Evolutionary conservation across 805 yeast species (phyloP), one percentile per base, ranked within the genome.

Genomic region (Kuraishia floccosa): DNA sequence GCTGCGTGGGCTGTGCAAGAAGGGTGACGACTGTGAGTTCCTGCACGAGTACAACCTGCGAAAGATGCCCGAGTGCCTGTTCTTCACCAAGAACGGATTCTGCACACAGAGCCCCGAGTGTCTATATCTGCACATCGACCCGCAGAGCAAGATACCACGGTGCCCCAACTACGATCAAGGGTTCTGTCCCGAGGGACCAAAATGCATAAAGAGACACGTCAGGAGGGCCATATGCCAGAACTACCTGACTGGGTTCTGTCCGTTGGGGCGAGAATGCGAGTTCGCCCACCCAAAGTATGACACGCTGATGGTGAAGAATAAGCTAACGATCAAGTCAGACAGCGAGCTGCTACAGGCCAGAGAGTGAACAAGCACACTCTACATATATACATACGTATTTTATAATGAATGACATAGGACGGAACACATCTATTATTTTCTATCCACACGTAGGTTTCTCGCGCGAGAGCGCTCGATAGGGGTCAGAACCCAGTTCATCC

Each of bases 81-180:
- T 84, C 53, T 89, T 72, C 53, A 67, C 85, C 27, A 77, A 84
- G 50, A 75, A 73, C 41, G 93, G 93, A 5, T 78, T 68, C 43
- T 89, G 98, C 52, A 80, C 94, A 5, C 96, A 86, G 52, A 71
- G 86, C 1, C 91, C 94, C 1, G 99, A 91, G 49, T 91, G 99
- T 51, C 75, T 85, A 33, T 91, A 85, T 52, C 63, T 83, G 32
- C 99, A 91, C 50, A 76, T 87, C 18, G 96, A 87, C 49, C 95
- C 96, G 4, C 76, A 72, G 45, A 71, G 79, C 42, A 82, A 81
- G 53, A 75, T 87, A n/a, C 94, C 95, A 0, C 82, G 78, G 36
- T 91, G 98, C 47, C 68, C 67, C 31, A 77, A 79, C 44, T 91
- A 87, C 50, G 38, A 44, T n/a, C 77, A 78, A 30, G 98, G 98